phyloP scores from a whole-genome alignment of 305 asterid species.

The Striga hermonthica region DNA sequence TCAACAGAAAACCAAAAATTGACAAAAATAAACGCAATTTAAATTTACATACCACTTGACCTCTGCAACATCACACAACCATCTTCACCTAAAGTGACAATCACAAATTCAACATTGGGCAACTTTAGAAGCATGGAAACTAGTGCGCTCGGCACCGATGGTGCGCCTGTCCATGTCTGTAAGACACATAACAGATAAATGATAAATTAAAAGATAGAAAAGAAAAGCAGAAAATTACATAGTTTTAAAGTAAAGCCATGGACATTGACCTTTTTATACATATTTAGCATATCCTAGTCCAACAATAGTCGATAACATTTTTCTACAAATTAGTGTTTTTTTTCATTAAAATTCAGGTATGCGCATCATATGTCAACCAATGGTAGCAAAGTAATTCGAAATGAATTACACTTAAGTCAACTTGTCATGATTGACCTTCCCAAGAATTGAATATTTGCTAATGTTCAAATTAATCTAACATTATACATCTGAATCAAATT shows the following conservation, averaged over 20 bases:
- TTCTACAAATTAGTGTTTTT: too few relatives aligned
- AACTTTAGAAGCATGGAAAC: constrained; percentile 71
- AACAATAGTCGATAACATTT: too few relatives aligned
- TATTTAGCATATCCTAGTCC: too few relatives aligned
- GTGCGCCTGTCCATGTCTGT: constrained; percentile 59
- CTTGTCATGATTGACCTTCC: too few relatives aligned
- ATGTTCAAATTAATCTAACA: neutral
- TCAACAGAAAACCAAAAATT: constrained; percentile 9
- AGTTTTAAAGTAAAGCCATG: neutral
- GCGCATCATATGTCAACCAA: too few relatives aligned
- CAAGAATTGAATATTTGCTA: too few relatives aligned
- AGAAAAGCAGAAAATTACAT: neutral
- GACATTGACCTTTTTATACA: too few relatives aligned
- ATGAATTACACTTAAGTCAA: too few relatives aligned
- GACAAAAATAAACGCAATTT: constrained; percentile 19
- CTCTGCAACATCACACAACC: constrained; percentile 51
- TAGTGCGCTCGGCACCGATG: constrained; percentile 73
- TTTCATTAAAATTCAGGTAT: too few relatives aligned
- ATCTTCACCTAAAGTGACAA: constrained; percentile 44
- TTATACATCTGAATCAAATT: constrained; percentile 6
- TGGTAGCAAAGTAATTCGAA: too few relatives aligned
- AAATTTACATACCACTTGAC: constrained; percentile 32
- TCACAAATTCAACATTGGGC: constrained; percentile 53
- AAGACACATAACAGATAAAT: constrained; percentile 24
- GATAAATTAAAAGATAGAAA: constrained; percentile 11